Evolutionary conservation across 225 moss, liverwort and hornwort species (phyloP).

Genomic region (Bryum argenteum): DNA sequence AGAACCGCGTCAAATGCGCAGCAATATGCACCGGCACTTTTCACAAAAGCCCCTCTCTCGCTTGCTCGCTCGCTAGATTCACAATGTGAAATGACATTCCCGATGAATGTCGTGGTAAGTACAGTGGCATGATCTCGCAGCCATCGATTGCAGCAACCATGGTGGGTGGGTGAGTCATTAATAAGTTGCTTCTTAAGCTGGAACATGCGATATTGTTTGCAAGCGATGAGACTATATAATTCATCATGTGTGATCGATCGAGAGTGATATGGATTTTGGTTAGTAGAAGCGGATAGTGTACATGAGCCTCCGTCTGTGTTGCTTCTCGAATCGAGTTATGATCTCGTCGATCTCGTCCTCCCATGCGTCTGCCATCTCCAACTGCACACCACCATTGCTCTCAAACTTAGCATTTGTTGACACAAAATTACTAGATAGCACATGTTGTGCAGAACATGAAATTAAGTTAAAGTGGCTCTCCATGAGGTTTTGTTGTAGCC

Average conservation of each 20-base stretch:
- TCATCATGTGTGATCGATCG: slow-evolving; percentile 23
- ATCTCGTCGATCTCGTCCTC: slow-evolving; percentile 94
- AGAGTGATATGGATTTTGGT: slow-evolving; percentile 32
- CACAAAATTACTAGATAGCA: too few species aligned
- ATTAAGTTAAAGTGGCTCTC: too few species aligned
- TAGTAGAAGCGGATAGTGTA: slow-evolving; percentile 94
- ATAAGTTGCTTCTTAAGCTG: too few species aligned
- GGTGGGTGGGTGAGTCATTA: too few species aligned
- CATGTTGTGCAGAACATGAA: too few species aligned
- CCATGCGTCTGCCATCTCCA: slow-evolving; percentile 90
- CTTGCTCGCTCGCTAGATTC: too few species aligned
- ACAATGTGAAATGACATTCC: too few species aligned
- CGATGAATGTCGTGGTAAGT: too few species aligned
- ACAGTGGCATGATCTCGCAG: too few species aligned
- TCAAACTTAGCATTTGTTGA: neutral
- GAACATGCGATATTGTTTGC: neutral
- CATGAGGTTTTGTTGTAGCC: too few species aligned
- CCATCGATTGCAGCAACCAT: too few species aligned
- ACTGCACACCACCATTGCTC: slow-evolving; percentile 58
- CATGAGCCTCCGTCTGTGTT: slow-evolving; percentile 83
- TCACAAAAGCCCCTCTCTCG: too few species aligned
- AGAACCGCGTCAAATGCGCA: slow-evolving; percentile 12
- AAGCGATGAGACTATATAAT: slow-evolving; percentile 5
- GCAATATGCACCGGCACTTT: neutral
- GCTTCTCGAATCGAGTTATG: slow-evolving; percentile 86